Evolutionary conservation across 1,284 basidiomycete species (phyloP).

Genomic region (Microbotryum saponariae): DNA sequence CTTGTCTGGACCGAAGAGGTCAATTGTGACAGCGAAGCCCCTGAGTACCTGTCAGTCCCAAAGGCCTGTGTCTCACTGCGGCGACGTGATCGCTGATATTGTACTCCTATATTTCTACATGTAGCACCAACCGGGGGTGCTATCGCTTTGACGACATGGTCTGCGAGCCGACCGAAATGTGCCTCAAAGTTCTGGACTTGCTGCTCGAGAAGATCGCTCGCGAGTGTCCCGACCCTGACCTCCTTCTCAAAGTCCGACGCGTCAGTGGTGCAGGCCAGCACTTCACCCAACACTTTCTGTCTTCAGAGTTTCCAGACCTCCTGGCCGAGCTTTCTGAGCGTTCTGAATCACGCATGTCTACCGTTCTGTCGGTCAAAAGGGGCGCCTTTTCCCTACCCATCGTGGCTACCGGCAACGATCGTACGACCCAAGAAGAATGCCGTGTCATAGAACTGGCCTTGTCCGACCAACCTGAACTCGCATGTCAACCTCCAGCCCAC

Average conservation of each 20-base stretch:
- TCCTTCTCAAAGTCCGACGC: constrained; percentile 58
- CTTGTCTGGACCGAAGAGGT: constrained; percentile 67
- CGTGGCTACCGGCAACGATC: no score
- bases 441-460: no score
- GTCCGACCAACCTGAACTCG: no score
- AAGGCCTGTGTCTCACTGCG: background rate
- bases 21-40: constrained; percentile 66
- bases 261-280: constrained; percentile 64
- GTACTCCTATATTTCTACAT: no score
- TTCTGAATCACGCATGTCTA: constrained; percentile 2
- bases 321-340: background rate
- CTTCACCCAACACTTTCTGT: constrained; percentile 12
- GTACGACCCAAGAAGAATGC: no score
- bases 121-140: background rate
- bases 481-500: no score
- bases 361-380: background rate
- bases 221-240: constrained; percentile 46
- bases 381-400: no score
- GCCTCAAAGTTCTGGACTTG: constrained; percentile 68
- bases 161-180: constrained; percentile 75
- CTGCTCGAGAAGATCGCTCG: constrained; percentile 63
- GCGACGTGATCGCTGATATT: no score
- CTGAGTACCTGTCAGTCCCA: constrained; percentile 64
- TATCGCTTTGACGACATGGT: constrained; percentile 56
- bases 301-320: background rate